Evolutionary conservation across 192 early-diverging fungal species (phyloP), one percentile per base, ranked within the genome.

Genomic region (Linnemannia schmuckeri): DNA sequence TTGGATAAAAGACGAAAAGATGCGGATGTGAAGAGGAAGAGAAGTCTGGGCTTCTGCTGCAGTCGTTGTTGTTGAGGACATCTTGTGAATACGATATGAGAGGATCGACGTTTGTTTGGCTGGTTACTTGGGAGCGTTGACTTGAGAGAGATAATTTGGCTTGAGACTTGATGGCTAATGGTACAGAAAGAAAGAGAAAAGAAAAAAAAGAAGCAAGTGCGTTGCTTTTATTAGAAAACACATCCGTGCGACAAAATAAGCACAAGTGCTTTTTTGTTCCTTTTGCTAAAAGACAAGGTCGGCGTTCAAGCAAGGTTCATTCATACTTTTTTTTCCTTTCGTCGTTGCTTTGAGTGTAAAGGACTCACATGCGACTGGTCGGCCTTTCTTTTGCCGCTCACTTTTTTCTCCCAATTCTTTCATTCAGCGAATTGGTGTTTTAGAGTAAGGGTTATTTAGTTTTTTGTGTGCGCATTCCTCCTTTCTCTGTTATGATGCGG

Each of bases 11-110:
- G 79, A 78, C 4, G 85, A 87, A 33, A 87, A 46, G 18, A 81
- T 6, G 40, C 85, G 85, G 76, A 87, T 87, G 68, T 87, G 85
- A 57, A 81, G 80, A 78, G 85, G 85, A 1, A 87, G 80, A 2
- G 71, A 63, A 18, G 55, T 41, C 42, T 54, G 73, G 6, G 75
- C 33, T 37, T 69, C 49, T 12, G 41, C 13, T 24, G 75, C 18
- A 46, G 69, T 22, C 42, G 75, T 24, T 72, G 85, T 18, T 75
- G 76, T 38, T 70, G 73, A 76, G 4, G 75, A 20, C 77, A 79
- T 79, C 30, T 66, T 66, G 30, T 30, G 61, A 12, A 13, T 15
- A 6, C 33, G 30, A 17, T 55, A 22, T 75, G 47, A 30, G 0
- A 33, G 72, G 30, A 47, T 41, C 40, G 40, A n/a, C 22, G 35